Base-by-base conservation (phyloP, 1,284 basidiomycete genomes). In the Microbotryum scabiosae region DNA sequence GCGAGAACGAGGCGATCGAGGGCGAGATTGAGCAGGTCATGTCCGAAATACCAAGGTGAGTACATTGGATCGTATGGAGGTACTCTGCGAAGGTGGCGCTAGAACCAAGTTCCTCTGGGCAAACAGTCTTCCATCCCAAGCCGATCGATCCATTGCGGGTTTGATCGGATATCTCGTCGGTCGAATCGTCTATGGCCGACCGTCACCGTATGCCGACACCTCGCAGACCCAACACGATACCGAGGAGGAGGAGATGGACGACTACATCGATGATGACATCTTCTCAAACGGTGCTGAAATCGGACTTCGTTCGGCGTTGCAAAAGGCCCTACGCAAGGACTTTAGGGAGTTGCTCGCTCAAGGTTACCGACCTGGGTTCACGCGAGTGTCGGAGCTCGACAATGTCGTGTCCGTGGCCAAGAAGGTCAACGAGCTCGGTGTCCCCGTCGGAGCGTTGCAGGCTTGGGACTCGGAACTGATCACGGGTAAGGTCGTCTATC, bases 401-500 rank as follows among this genome's bases (percentile, higher is more conserved):
- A 60, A 65, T 41, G 60, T 68, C 52, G 67, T 70, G 53, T 61
- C 60, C 30, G 63, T 69, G 26, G 49, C 63, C 25, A 67, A 67
- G 21, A 62, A 59, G 59, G 65, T 70, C 61, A 56, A 50, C 51
- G 45, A 51, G 2, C 62, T 70, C 55, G 63, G 63, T 25, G 60
- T 67, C 6, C 64, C 64, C 4, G 59, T 61, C 1, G 57, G 62
- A 32, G 63, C 68, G 2, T 60, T 70, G 5, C 60, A 70, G 45
- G 68, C 68, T 2, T 70, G 68, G 68, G 68, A 70, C 48, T 56
- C 62, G 51, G 32, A 57, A 20, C 57, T 68, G 23, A 60, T 70
- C 61, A 66, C 62, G 9, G 62, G 63, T 41, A 43, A 68, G 44
- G 60, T 60, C 23, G 53, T 64, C 47, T 69, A 69, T 53, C 66